Percentiles rank a stretch among this genome's conserved stretches.
Evolutionary conservation across 1,284 basidiomycete genomes (phyloP).

Genomic region (Cutaneotrichosporon sp.): DNA sequence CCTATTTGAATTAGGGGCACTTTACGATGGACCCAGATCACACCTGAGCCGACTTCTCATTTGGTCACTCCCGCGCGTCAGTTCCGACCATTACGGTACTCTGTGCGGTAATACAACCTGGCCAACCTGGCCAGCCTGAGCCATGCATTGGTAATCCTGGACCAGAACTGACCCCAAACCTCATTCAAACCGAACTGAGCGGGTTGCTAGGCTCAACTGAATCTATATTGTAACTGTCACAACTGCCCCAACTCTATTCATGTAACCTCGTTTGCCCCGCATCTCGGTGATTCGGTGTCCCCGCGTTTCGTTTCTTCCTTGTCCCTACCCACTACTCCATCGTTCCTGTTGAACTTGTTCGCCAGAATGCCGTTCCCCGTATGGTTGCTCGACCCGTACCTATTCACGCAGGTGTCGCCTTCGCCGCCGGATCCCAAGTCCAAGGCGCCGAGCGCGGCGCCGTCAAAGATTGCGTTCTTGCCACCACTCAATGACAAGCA

Average conservation of each 20-base stretch:
- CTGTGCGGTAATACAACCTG: too few relatives aligned
- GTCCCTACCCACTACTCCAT: neutral
- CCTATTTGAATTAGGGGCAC: too few relatives aligned
- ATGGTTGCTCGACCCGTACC: neutral
- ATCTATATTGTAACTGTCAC: too few relatives aligned
- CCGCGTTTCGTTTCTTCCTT: neutral
- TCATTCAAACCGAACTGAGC: too few relatives aligned
- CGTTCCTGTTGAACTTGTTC: neutral
- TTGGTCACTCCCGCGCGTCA: neutral
- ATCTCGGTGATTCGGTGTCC: too few relatives aligned
- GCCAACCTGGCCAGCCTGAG: too few relatives aligned
- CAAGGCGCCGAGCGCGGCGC: neutral
- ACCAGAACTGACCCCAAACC: too few relatives aligned
- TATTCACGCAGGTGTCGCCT: neutral
- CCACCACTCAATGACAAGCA: neutral
- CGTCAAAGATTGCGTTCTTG: neutral
- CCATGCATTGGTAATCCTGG: too few relatives aligned
- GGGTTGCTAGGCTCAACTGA: too few relatives aligned
- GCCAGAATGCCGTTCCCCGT: neutral
- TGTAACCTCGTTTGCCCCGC: neutral
- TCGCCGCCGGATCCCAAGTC: neutral
- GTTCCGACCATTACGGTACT: neutral
- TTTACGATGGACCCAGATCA: neutral
- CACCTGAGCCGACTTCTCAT: neutral
- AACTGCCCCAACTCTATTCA: neutral